A percentile compares a stretch with the other conserved stretches of the same genome.
Conservation (phyloP, 257 asterid genomes). For the Nicotiana noctiflora region DNA sequence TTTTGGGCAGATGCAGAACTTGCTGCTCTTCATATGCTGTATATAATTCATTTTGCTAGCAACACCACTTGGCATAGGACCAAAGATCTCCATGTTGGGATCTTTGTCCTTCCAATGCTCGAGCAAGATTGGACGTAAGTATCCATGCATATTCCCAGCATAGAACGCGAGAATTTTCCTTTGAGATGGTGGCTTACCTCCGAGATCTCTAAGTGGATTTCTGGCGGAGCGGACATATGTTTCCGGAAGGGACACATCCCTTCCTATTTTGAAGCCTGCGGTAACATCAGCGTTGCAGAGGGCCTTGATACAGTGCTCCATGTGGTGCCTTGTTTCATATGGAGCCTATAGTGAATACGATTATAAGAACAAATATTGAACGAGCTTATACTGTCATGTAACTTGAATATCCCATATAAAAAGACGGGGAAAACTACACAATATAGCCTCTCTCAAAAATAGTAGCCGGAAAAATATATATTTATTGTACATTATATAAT, state of each 20-base stretch:
- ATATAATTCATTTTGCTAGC: slow-evolving; percentile 85
- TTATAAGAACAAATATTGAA: background rate
- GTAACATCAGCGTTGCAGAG: slow-evolving; percentile 88
- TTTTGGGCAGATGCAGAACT: slow-evolving; percentile 80
- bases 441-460: too few relatives aligned
- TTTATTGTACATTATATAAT: too few relatives aligned
- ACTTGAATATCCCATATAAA: background rate
- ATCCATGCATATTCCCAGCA: slow-evolving; percentile 82
- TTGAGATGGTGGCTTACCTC: slow-evolving; percentile 71
- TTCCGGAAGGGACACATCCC: slow-evolving; percentile 75
- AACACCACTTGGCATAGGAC: slow-evolving; percentile 77
- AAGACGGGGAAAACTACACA: background rate
- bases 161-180: slow-evolving; percentile 67
- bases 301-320: slow-evolving; percentile 81
- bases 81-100: slow-evolving; percentile 63
- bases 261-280: slow-evolving; percentile 72
- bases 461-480: background rate
- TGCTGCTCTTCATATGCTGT: slow-evolving; percentile 78
- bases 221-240: slow-evolving; percentile 67
- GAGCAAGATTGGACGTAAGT: slow-evolving; percentile 70
- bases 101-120: slow-evolving; percentile 61
- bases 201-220: slow-evolving; percentile 71
- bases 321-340: slow-evolving; percentile 72
- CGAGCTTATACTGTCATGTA: background rate
- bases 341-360: slow-evolving; percentile 55